Conservation (phyloP, 805 yeast genomes). For the Metschnikowia sp. region DNA sequence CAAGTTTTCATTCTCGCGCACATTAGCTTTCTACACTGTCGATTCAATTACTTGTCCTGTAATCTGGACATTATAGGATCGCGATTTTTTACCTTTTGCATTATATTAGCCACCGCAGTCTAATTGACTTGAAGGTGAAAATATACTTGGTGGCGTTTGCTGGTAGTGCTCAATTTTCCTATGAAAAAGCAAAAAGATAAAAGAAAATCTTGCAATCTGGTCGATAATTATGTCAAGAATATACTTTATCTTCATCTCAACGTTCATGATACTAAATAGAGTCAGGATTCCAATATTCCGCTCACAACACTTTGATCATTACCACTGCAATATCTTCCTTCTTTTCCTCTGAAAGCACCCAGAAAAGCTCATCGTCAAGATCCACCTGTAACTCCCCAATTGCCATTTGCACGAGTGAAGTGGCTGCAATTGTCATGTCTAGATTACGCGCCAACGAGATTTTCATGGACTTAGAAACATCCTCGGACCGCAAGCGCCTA, state of each 20-base stretch:
- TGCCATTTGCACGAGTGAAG: slow-evolving; percentile 2
- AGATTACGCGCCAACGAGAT: background rate
- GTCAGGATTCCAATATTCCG: background rate
- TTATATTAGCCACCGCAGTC: no score
- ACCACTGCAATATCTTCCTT: slow-evolving; percentile 2
- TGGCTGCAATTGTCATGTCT: slow-evolving; percentile 2
- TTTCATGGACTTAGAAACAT: background rate
- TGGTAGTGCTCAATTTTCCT: no score
- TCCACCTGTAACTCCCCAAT: background rate
- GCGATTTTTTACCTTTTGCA: no score
- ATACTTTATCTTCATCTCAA: background rate
- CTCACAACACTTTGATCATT: background rate
- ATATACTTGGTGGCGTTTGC: no score
- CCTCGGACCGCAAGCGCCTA: background rate
- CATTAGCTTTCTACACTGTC: no score
- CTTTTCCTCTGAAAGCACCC: background rate
- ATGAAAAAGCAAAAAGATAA: no score
- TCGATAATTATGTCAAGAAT: no score
- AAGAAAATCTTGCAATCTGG: no score
- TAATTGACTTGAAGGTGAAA: no score
- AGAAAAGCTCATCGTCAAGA: background rate
- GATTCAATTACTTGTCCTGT: no score
- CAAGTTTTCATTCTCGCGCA: no score
- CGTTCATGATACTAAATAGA: background rate
- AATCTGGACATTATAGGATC: no score